These are phyloP conservation scores for Pythium angustatum DNA, from an alignment of 352 stramenopile species.

Conservation along the genomic window DNA sequence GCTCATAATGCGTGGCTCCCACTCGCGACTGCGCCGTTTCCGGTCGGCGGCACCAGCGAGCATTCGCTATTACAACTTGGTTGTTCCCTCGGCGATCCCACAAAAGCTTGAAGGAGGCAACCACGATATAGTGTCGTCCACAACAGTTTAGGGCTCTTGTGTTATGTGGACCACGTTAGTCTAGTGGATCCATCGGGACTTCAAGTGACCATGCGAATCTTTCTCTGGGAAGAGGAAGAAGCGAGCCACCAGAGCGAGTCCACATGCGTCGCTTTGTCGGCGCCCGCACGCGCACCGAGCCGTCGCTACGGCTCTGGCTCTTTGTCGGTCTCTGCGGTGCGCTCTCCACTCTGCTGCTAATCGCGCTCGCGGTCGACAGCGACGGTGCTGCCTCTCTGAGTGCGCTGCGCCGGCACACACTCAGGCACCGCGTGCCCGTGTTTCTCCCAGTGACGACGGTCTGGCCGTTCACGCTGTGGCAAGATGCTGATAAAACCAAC, in stretches of 20 bases:
- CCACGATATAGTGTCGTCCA: conserved; percentile 9
- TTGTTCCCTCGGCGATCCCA: too few relatives aligned
- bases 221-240: too few relatives aligned
- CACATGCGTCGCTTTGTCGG: not conserved
- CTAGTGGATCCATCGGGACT: not conserved
- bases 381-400: not conserved
- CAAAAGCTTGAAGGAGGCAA: too few relatives aligned
- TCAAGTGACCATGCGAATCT: too few relatives aligned
- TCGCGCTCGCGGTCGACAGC: conserved; percentile 22
- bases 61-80: too few relatives aligned
- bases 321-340: conserved; percentile 19
- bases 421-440: conserved; percentile 11
- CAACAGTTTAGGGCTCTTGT: too few relatives aligned
- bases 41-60: too few relatives aligned
- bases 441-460: conserved; percentile 21
- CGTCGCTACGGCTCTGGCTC: conserved; percentile 25
- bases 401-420: not conserved
- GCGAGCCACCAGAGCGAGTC: too few relatives aligned
- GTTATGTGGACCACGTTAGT: conserved; percentile 5
- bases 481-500: not conserved
- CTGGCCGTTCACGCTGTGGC: not conserved
- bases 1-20: conserved; percentile 45
- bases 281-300: conserved; percentile 8
- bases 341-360: conserved; percentile 19
- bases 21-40: conserved; percentile 30